Evolutionary conservation across 148 eudicot genomes (phyloP).

Genomic region (Camellia japonica): DNA sequence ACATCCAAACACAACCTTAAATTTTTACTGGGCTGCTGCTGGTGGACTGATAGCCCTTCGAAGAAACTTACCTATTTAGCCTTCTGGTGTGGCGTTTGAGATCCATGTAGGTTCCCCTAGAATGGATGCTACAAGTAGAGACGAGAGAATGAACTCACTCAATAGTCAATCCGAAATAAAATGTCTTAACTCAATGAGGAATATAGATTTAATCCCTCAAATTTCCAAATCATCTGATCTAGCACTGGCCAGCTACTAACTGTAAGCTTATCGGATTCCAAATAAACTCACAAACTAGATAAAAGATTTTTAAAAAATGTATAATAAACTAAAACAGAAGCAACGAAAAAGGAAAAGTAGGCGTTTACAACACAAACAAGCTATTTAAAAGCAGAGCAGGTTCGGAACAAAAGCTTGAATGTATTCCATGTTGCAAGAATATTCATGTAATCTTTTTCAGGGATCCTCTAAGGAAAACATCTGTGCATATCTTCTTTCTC

Average conservation of each 20-base stretch:
- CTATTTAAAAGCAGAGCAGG: slow-evolving; percentile 18
- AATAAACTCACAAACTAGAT: slow-evolving; percentile 14
- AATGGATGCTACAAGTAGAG: neutral
- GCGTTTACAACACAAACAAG: slow-evolving; percentile 20
- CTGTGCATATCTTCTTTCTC: neutral
- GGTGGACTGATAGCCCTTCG: too few relatives aligned
- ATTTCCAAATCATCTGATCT: slow-evolving; percentile 7
- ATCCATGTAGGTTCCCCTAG: too few relatives aligned
- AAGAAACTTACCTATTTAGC: too few relatives aligned
- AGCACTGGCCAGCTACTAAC: slow-evolving; percentile 6
- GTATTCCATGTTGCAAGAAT: slow-evolving; percentile 13
- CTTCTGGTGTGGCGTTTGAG: too few relatives aligned
- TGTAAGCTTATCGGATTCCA: slow-evolving; percentile 2
- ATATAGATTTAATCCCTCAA: neutral
- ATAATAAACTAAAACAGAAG: neutral
- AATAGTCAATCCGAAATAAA: too few relatives aligned
- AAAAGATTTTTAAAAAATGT: neutral
- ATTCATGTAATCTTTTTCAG: slow-evolving; percentile 14
- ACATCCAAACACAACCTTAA: too few relatives aligned
- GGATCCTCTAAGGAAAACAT: slow-evolving; percentile 6
- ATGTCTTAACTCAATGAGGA: too few relatives aligned
- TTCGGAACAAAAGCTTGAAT: slow-evolving; percentile 1
- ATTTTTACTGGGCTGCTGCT: too few relatives aligned
- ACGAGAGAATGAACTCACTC: neutral
- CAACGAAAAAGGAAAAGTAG: neutral